These are phyloP conservation scores for Aspergillus fijiensis DNA, from an alignment of 2,329 filamentous ascomycete genomes.

Conservation along the genomic window DNA sequence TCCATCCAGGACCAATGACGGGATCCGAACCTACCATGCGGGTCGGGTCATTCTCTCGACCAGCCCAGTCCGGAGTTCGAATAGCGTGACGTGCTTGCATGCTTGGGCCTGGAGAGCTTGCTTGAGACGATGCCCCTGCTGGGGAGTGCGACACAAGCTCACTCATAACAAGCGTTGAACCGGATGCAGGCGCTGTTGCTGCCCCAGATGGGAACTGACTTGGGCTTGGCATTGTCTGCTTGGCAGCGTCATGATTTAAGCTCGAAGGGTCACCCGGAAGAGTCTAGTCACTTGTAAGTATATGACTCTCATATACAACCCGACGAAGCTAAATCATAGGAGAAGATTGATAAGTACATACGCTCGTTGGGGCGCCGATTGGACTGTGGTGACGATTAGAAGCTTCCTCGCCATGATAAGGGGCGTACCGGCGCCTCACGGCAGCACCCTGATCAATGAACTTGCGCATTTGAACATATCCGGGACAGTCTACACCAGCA, in stretches of 20 bases:
- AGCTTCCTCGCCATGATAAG: slow-evolving; percentile 31
- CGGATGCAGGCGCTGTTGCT: not conserved
- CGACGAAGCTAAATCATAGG: not conserved
- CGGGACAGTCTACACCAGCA: slow-evolving; percentile 41
- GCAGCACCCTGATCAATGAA: slow-evolving; percentile 46
- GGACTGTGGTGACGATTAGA: slow-evolving; percentile 1
- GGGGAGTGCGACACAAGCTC: not conserved
- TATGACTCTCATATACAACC: too few species aligned
- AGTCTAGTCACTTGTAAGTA: not conserved
- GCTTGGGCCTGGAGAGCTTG: not conserved
- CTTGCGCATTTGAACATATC: slow-evolving; percentile 45
- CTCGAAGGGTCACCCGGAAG: not conserved
- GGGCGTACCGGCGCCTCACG: slow-evolving; percentile 41
- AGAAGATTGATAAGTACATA: not conserved
- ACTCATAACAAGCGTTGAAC: not conserved
- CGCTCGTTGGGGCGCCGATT: slow-evolving; percentile 8
- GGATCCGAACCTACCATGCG: not conserved
- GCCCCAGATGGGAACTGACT: not conserved
- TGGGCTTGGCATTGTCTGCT: not conserved
- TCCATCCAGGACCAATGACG: slow-evolving; percentile 5
- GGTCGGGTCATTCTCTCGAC: not conserved
- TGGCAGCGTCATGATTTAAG: not conserved
- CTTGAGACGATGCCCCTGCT: not conserved
- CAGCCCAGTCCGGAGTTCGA: not conserved
- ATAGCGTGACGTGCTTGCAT: not conserved